phyloP scores from a whole-genome alignment of 2,329 filamentous ascomycete genomes.

The Daldinia sp. region DNA sequence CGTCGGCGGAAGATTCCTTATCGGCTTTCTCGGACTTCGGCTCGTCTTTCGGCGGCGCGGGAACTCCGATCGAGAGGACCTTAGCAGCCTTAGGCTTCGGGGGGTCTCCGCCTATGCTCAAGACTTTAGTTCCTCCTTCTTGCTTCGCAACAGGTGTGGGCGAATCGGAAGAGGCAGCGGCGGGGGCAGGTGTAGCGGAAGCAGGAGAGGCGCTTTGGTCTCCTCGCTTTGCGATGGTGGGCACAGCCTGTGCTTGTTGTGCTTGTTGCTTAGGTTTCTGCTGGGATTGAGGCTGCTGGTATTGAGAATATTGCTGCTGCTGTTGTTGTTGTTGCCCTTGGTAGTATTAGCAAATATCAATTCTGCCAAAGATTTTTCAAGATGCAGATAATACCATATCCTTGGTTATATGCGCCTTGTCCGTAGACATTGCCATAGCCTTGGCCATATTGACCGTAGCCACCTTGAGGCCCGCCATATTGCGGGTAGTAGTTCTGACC shows the following conservation, averaged over 20 bases:
- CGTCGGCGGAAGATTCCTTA: constrained; percentile 50
- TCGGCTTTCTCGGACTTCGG: constrained; percentile 55
- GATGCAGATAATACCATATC: constrained; percentile 49
- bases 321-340: constrained; percentile 49
- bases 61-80: constrained; percentile 77
- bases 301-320: constrained; percentile 61
- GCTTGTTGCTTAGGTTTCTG: constrained; percentile 58
- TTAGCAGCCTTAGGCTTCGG: constrained; percentile 66
- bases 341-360: constrained; percentile 5
- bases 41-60: constrained; percentile 63
- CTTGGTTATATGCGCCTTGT: constrained; percentile 52
- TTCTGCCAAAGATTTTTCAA: neutral
- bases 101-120: constrained; percentile 67
- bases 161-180: constrained; percentile 51
- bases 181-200: constrained; percentile 51
- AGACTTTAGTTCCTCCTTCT: constrained; percentile 68
- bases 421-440: constrained; percentile 61
- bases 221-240: constrained; percentile 71
- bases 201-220: constrained; percentile 55
- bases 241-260: constrained; percentile 52
- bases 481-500: constrained; percentile 62
- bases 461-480: constrained; percentile 54
- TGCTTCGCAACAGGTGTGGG: constrained; percentile 63
- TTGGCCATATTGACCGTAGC: constrained; percentile 62
- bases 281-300: constrained; percentile 58